A percentile compares a stretch with the other conserved stretches of the same genome.
Conservation (phyloP, 106 monocot genomes). For the Allium sativum region DNA sequence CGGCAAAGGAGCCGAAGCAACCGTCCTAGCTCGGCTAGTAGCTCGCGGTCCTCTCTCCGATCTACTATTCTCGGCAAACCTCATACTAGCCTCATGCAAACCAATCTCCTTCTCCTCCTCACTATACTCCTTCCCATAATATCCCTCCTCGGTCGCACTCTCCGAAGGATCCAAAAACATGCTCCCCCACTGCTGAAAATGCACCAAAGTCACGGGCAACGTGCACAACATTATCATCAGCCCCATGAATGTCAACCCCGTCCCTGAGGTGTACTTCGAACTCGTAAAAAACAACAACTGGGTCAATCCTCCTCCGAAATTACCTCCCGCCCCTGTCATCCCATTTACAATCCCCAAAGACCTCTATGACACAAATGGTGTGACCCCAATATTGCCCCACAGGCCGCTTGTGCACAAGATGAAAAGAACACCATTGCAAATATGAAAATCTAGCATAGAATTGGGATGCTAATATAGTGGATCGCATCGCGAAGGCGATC, state of each 20-base stretch:
- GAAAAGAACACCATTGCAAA: conserved; percentile 37
- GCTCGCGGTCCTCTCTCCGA: conserved; percentile 13
- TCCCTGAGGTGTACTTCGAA: conserved; percentile 18
- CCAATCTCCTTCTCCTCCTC: conserved; percentile 16
- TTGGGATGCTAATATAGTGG: too few relatives aligned
- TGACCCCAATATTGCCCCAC: conserved; percentile 29
- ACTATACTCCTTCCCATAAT: conserved; percentile 14
- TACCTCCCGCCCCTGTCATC: conserved; percentile 27
- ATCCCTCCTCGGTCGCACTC: conserved; percentile 12
- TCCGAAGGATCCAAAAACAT: conserved; percentile 12
- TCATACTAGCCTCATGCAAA: background rate
- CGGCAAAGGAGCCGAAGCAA: conserved; percentile 1
- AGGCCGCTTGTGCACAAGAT: conserved; percentile 32
- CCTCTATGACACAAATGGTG: conserved; percentile 30
- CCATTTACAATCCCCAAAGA: conserved; percentile 7
- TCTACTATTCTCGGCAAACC: conserved; percentile 21
- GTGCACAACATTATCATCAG: conserved; percentile 23
- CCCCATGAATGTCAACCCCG: conserved; percentile 18
- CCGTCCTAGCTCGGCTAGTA: too few relatives aligned
- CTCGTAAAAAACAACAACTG: conserved; percentile 44
- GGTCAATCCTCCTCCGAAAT: conserved; percentile 33
- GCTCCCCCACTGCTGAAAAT: conserved; percentile 27
- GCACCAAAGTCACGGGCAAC: conserved; percentile 12
- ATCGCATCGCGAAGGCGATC: too few relatives aligned
- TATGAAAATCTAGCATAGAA: too few relatives aligned